These are phyloP conservation scores for Avicennia marina DNA, from an alignment of 257 asterid species.

Conservation along the genomic window DNA sequence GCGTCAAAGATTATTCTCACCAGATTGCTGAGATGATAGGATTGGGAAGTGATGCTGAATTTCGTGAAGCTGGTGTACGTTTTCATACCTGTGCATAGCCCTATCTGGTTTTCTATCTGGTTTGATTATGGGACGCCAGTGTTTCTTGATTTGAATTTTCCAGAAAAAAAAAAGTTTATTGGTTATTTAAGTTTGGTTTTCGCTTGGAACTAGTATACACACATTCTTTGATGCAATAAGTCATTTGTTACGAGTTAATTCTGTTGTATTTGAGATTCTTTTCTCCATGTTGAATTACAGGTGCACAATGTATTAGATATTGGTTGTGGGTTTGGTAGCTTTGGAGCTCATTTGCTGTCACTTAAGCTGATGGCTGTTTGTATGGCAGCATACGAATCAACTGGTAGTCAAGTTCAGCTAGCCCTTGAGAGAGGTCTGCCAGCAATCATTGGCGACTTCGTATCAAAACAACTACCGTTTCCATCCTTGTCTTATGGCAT, in stretches of 20 bases:
- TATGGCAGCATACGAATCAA: conserved; percentile 86
- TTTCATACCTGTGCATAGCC: conserved; percentile 1
- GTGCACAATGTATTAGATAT: conserved; percentile 83
- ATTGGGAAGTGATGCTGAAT: conserved; percentile 75
- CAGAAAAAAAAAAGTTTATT: background rate
- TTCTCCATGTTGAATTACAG: conserved; percentile 42
- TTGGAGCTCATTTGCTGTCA: conserved; percentile 83
- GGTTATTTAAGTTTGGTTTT: background rate
- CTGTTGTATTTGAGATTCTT: conserved; percentile 14
- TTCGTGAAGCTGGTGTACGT: conserved; percentile 85
- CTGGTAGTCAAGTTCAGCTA: conserved; percentile 97
- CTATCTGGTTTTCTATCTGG: background rate
- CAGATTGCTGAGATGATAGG: conserved; percentile 95
- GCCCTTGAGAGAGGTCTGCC: conserved; percentile 99
- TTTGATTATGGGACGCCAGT: conserved; percentile 8
- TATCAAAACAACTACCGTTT: conserved; percentile 81
- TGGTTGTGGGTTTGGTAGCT: conserved; percentile 99
- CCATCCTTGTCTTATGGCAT: conserved; percentile 93
- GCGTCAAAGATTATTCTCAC: conserved; percentile 85
- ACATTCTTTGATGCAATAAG: background rate
- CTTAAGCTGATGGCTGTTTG: conserved; percentile 89
- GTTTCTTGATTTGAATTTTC: conserved; percentile 5
- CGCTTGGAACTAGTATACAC: conserved; percentile 13
- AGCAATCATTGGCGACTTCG: conserved; percentile 77
- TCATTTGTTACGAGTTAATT: conserved; percentile 5